Base-by-base conservation (phyloP, 176 grass and related monocot species). In the Triticum turgidum region DNA sequence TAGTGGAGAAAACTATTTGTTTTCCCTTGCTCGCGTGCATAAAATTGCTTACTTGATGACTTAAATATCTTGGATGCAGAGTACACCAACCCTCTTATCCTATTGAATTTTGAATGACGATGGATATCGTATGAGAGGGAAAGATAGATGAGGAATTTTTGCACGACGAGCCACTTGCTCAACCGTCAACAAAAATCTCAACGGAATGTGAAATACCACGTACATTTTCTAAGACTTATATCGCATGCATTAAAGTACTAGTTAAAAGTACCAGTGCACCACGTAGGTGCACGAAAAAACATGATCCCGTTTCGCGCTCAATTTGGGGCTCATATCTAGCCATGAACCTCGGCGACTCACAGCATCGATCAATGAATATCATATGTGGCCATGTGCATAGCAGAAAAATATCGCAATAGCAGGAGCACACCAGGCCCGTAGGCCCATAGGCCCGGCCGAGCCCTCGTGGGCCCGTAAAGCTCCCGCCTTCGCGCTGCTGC, bases 241-340 rank as follows among this genome's bases (percentile, higher is more conserved):
- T 21, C 9, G 6, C 5, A 24, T 71, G 21, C 20, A 41, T 11
- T 22, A 22, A 71, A 71, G 13, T 72, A 72, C 18, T 45, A 45
- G 39, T 30, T 1, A 30, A 30, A 30, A 30, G 29, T 30, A 30
- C 29, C 29, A 30, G 29, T 30, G 29, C 29, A 30, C 80, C 35
- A 37, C 35, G 27, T 68, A 39, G 52, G n/a, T 78, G 47, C 45
- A 86, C 29, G 37, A 82, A 47, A 27, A 68, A 47, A 9, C 13
- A 22, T 27, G 34, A 30, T 27, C 25, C 3, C n/a, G 25, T 47
- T 49, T 24, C 27, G 12, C 33, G 67, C 44, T 47, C 78, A 34
- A 61, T 76, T 85, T 67, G 69, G 76, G 77, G 77, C 83, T 61
- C 61, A 47, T 85, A 67, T 81, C 44, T 34, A 76, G 76, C 41